Conservation (phyloP, 2,329 filamentous ascomycete genomes). For the Fusarium sp. region DNA sequence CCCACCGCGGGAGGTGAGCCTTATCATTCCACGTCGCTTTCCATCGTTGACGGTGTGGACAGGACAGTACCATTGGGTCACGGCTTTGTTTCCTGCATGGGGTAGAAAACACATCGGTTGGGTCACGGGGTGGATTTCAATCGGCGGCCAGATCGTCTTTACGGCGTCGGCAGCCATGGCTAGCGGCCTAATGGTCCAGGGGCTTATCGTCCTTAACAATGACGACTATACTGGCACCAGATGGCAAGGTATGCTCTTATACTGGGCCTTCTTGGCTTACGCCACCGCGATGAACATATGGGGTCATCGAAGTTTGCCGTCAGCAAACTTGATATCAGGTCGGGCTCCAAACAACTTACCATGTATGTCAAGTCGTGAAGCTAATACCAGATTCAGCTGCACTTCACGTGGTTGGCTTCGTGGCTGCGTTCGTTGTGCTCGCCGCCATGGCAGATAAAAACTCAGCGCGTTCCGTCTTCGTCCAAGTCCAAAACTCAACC, state of each 20-base stretch:
- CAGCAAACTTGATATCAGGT: constrained; percentile 47
- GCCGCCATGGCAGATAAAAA: constrained; percentile 49
- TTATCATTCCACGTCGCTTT: not conserved
- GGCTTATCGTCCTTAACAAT: constrained; percentile 55
- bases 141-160: constrained; percentile 59
- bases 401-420: constrained; percentile 45
- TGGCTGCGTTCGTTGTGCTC: constrained; percentile 44
- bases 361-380: not conserved
- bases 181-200: constrained; percentile 57
- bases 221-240: constrained; percentile 54
- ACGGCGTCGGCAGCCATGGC: constrained; percentile 61
- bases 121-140: constrained; percentile 47
- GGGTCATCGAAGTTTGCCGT: constrained; percentile 52
- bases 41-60: not conserved
- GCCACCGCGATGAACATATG: constrained; percentile 55
- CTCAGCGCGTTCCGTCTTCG: constrained; percentile 45
- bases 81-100: constrained; percentile 22
- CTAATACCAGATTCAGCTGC: constrained; percentile 14
- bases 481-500: constrained; percentile 46
- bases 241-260: constrained; percentile 61
- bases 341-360: not conserved
- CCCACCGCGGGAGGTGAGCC: constrained; percentile 32
- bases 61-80: constrained; percentile 39
- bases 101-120: constrained; percentile 2
- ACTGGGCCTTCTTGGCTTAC: constrained; percentile 57